Conservation (phyloP, 2,329 filamentous ascomycete species). For the Xylaria sp. region DNA sequence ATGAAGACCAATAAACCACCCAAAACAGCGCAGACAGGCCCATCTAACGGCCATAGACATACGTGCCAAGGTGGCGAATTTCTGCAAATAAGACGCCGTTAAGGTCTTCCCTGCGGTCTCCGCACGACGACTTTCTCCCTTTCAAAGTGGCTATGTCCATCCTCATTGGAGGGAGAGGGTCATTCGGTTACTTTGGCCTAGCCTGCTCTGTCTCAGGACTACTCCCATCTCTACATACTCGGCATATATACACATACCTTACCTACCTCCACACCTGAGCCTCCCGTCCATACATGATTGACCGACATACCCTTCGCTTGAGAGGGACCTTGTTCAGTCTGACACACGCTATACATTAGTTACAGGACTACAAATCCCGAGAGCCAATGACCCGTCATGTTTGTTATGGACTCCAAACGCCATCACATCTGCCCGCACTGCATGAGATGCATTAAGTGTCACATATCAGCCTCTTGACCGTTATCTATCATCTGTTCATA, state of each 20-base stretch:
- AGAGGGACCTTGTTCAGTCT: constrained; percentile 13
- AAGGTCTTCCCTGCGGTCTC: constrained; percentile 10
- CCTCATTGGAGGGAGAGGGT: not conserved
- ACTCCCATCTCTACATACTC: not conserved
- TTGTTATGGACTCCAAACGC: constrained; percentile 12
- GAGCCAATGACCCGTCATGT: constrained; percentile 8
- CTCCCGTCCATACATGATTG: not conserved
- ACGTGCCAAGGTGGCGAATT: constrained; percentile 12
- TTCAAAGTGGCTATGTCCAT: not conserved
- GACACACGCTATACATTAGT: constrained; percentile 23
- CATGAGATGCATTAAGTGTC: constrained; percentile 18
- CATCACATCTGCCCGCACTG: constrained; percentile 21
- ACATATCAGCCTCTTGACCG: constrained; percentile 25
- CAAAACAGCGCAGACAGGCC: constrained; percentile 2
- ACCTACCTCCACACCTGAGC: not conserved
- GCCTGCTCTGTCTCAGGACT: constrained; percentile 2
- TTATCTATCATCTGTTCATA: constrained; percentile 8
- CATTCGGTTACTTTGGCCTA: constrained; percentile 14
- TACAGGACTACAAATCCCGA: not conserved
- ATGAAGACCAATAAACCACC: constrained; percentile 4
- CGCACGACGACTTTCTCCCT: not conserved
- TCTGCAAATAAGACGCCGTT: constrained; percentile 12
- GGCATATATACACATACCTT: constrained; percentile 3
- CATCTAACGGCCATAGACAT: not conserved
- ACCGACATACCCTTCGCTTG: not conserved